Percentiles rank a stretch among this genome's conserved stretches.
phyloP scores from a whole-genome alignment of 2,329 filamentous ascomycete genomes.

The Epichloe glyceriae region DNA sequence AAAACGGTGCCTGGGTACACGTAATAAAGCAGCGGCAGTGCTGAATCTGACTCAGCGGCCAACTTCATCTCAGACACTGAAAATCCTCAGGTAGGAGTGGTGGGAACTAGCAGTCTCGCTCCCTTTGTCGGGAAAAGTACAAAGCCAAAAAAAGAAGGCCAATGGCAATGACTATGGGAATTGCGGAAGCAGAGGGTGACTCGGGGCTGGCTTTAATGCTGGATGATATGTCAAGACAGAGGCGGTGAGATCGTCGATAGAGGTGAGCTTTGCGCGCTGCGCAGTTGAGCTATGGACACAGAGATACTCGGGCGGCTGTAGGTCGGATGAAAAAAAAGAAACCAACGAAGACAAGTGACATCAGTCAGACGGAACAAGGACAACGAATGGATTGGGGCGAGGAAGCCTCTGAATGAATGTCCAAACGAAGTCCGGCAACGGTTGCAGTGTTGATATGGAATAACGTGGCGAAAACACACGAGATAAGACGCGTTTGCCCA shows the following conservation, averaged over 20 bases:
- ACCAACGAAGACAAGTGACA: not conserved
- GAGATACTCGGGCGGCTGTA: not conserved
- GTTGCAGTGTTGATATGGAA: not conserved
- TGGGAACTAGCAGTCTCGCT: too few relatives aligned
- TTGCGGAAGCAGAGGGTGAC: not conserved
- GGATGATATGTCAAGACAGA: not conserved
- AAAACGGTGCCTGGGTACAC: conserved; percentile 44
- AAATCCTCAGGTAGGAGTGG: not conserved
- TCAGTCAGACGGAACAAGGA: not conserved
- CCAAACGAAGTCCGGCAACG: not conserved
- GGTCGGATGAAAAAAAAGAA: not conserved
- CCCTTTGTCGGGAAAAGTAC: not conserved
- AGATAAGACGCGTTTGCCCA: not conserved
- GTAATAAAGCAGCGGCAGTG: conserved; percentile 40
- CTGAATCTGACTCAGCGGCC: conserved; percentile 6
- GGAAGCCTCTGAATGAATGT: not conserved
- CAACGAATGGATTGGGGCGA: not conserved
- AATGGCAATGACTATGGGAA: not conserved
- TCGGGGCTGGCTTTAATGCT: not conserved
- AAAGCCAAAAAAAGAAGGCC: not conserved
- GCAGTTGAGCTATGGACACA: not conserved
- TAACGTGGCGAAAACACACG: not conserved
- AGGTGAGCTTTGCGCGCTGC: not conserved
- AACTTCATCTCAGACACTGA: conserved; percentile 1
- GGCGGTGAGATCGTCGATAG: not conserved